A percentile compares a stretch with the other conserved stretches of the same genome.
These are phyloP conservation scores for Murraya koenigii DNA, from an alignment of 345 rosid species.

Conservation along the genomic window DNA sequence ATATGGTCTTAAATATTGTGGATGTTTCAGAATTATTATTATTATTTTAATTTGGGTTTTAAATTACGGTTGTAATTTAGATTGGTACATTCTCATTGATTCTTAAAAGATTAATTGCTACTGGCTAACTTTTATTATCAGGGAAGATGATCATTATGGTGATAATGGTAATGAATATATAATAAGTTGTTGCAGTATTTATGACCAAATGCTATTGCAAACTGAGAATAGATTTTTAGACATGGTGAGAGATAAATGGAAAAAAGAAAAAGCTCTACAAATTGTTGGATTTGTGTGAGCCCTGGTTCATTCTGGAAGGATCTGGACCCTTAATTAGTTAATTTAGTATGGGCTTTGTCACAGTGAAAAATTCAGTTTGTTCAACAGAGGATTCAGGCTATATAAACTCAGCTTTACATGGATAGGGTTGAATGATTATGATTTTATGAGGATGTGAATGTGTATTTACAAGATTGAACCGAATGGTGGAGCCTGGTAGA, in stretches of 20 bases:
- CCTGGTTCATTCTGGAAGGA: not conserved
- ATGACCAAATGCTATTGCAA: too few species aligned
- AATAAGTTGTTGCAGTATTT: too few species aligned
- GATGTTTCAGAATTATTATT: not conserved
- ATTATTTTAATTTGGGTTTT: not conserved
- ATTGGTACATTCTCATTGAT: too few species aligned
- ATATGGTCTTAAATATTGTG: too few species aligned
- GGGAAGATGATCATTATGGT: not conserved
- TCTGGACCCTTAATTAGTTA: not conserved
- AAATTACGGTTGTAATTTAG: not conserved
- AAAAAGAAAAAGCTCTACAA: not conserved
- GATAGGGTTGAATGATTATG: too few species aligned
- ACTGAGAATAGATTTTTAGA: not conserved
- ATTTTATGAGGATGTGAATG: not conserved
- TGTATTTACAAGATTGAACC: constrained; percentile 6
- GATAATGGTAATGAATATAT: not conserved
- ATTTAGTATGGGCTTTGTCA: not conserved
- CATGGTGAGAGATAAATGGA: too few species aligned
- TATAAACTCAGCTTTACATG: not conserved
- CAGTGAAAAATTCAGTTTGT: not conserved
- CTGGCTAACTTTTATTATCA: too few species aligned
- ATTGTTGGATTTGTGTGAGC: not conserved
- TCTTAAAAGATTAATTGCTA: too few species aligned
- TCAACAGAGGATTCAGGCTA: not conserved
- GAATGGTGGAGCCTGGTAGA: constrained; percentile 8